Percentiles rank a stretch among this genome's conserved stretches.
Evolutionary conservation across 768 basidiomycete genomes (phyloP).

Genomic region (Exidia glandulosa): DNA sequence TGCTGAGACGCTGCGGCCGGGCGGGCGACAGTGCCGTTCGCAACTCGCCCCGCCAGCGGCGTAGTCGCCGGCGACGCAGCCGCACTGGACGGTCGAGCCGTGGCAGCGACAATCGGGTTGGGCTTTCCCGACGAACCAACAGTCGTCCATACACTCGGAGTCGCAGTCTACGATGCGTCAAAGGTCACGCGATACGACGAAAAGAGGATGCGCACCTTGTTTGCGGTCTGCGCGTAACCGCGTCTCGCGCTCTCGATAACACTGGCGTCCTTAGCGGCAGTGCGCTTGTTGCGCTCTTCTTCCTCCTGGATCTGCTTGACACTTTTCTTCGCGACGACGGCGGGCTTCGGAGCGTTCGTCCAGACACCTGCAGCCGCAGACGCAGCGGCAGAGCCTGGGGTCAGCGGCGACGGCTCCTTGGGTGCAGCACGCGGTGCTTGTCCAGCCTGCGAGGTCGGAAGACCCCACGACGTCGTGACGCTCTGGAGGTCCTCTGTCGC

Average conservation of each 20-base stretch:
- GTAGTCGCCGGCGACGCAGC: constrained; percentile 18
- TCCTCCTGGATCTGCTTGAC: constrained; percentile 99
- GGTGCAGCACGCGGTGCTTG: constrained; percentile 27
- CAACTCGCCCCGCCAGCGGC: constrained; percentile 26
- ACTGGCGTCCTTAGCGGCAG: constrained; percentile 46
- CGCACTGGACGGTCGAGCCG: constrained; percentile 18
- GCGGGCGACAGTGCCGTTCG: constrained; percentile 7
- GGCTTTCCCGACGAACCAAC: constrained; percentile 71
- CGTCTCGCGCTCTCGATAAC: constrained; percentile 47
- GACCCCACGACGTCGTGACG: constrained; percentile 72
- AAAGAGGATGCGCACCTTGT: constrained; percentile 56
- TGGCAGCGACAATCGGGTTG: constrained; percentile 21
- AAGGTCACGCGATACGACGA: background rate
- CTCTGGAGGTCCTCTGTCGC: constrained; percentile 38
- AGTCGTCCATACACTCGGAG: constrained; percentile 60
- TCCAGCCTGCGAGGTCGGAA: constrained; percentile 74
- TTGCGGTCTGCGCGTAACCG: constrained; percentile 69
- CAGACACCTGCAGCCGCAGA: constrained; percentile 48
- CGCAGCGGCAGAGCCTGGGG: constrained; percentile 13
- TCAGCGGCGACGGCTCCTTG: constrained; percentile 33
- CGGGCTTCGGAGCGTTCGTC: constrained; percentile 50
- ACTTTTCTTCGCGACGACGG: constrained; percentile 59
- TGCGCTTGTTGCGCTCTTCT: constrained; percentile 77
- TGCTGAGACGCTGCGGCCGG: constrained; percentile 15
- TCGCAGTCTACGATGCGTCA: background rate